Conservation (phyloP, 495 filamentous ascomycete genomes). For the Bombardia bombarda region DNA sequence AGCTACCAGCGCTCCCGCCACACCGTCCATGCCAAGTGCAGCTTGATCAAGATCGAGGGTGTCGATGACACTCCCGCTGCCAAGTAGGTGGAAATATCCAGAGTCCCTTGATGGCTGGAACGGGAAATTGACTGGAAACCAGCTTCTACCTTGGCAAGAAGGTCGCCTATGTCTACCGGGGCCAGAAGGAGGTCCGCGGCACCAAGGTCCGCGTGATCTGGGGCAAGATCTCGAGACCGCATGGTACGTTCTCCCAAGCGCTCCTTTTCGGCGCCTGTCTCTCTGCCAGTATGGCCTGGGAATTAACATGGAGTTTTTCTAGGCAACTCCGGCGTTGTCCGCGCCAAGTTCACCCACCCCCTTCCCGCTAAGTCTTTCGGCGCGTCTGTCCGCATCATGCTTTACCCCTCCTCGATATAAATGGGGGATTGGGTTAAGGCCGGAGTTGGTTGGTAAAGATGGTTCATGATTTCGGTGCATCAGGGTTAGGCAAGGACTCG, state of each 20-base stretch:
- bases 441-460: constrained; percentile 47
- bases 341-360: constrained; percentile 91
- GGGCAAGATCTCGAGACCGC: constrained; percentile 94
- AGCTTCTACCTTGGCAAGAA: constrained; percentile 93
- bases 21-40: constrained; percentile 75
- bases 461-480: constrained; percentile 49
- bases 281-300: neutral
- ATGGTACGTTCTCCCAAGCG: constrained; percentile 53
- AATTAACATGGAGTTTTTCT: constrained; percentile 6
- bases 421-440: constrained; percentile 26
- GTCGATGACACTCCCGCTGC: constrained; percentile 82
- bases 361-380: constrained; percentile 94
- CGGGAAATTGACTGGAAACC: constrained; percentile 17
- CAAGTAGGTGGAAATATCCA: constrained; percentile 53
- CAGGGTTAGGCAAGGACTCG: constrained; percentile 42
- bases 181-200: constrained; percentile 81
- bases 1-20: constrained; percentile 88
- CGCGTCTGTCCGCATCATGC: constrained; percentile 94
- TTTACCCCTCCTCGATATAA: constrained; percentile 84
- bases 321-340: constrained; percentile 95
- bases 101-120: neutral
- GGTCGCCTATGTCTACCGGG: constrained; percentile 95
- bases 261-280: too few relatives aligned
- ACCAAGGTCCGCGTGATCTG: constrained; percentile 98
- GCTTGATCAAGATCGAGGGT: constrained; percentile 94